phyloP scores from a whole-genome alignment of 225 moss, liverwort and hornwort species.

The Bryum argenteum region DNA sequence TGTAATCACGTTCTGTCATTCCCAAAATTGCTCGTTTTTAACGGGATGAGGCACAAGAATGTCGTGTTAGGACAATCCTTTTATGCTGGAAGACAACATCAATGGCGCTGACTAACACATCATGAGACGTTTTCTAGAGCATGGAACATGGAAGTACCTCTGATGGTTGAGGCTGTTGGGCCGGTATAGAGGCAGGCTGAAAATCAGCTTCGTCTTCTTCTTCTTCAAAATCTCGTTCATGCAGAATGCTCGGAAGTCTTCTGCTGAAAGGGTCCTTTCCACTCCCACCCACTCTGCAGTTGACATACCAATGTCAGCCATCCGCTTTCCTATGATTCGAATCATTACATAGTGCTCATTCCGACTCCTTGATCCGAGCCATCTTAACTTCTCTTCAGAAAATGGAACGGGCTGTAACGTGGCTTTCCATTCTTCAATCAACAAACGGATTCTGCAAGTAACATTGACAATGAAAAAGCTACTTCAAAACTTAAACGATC shows the following conservation, averaged over 20 bases:
- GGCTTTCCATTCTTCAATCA: slow-evolving; percentile 14
- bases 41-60: not conserved
- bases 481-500: not conserved
- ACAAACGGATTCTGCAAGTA: not conserved
- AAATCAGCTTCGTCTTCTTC: slow-evolving; percentile 57
- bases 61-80: not conserved
- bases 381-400: not conserved
- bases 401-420: not conserved
- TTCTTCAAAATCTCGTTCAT: slow-evolving; percentile 39
- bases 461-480: slow-evolving; percentile 10
- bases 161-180: slow-evolving; percentile 31
- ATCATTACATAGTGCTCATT: not conserved
- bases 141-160: slow-evolving; percentile 34
- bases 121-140: slow-evolving; percentile 1
- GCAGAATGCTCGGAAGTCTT: slow-evolving; percentile 46
- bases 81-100: not conserved
- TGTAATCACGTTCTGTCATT: slow-evolving; percentile 31
- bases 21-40: slow-evolving; percentile 17
- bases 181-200: slow-evolving; percentile 42
- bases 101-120: slow-evolving; percentile 13
- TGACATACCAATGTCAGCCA: slow-evolving; percentile 13
- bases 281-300: slow-evolving; percentile 26
- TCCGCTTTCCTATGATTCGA: not conserved
- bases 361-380: not conserved
- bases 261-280: slow-evolving; percentile 15